Percentiles rank a stretch among this genome's conserved stretches.
These are phyloP conservation scores for Aspergillus aculeatinus DNA, from an alignment of 2,329 filamentous ascomycete species.

Conservation along the genomic window DNA sequence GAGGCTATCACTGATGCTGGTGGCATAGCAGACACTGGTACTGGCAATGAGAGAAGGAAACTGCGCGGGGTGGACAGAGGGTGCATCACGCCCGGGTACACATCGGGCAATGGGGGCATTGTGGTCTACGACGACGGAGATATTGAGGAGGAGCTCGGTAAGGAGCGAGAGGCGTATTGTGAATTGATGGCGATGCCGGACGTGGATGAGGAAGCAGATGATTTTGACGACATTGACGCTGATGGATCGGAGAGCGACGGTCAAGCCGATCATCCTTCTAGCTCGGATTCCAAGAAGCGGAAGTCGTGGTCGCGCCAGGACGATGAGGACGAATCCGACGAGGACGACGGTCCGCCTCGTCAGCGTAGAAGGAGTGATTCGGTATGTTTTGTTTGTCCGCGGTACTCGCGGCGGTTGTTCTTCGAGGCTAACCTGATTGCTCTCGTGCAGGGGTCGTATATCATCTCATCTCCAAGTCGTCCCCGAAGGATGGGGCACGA, in stretches of 20 bases:
- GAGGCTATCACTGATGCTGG: slow-evolving; percentile 55
- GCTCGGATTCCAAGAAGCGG: slow-evolving; percentile 60
- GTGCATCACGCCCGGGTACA: slow-evolving; percentile 69
- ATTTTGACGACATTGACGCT: slow-evolving; percentile 49
- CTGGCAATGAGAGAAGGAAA: slow-evolving; percentile 46
- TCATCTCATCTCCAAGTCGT: slow-evolving; percentile 42
- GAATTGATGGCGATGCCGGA: slow-evolving; percentile 90
- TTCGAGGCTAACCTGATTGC: slow-evolving; percentile 15
- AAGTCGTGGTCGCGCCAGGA: slow-evolving; percentile 75
- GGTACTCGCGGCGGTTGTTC: background rate
- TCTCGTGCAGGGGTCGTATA: slow-evolving; percentile 37
- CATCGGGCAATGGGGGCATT: slow-evolving; percentile 78
- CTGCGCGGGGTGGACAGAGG: slow-evolving; percentile 70
- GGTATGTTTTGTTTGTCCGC: slow-evolving; percentile 47
- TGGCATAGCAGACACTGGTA: slow-evolving; percentile 50
- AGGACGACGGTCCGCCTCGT: slow-evolving; percentile 71
- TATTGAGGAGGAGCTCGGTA: slow-evolving; percentile 75
- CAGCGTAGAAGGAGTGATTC: slow-evolving; percentile 87
- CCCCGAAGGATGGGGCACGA: slow-evolving; percentile 41
- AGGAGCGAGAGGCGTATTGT: slow-evolving; percentile 78
- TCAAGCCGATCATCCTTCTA: slow-evolving; percentile 50
- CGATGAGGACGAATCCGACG: slow-evolving; percentile 65
- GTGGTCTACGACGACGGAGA: slow-evolving; percentile 96
- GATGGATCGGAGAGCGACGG: slow-evolving; percentile 58
- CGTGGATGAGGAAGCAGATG: slow-evolving; percentile 70